Percentiles rank a stretch among this genome's conserved stretches.
Conservation (phyloP, 306 rosid species). For the Rubus idaeus region DNA sequence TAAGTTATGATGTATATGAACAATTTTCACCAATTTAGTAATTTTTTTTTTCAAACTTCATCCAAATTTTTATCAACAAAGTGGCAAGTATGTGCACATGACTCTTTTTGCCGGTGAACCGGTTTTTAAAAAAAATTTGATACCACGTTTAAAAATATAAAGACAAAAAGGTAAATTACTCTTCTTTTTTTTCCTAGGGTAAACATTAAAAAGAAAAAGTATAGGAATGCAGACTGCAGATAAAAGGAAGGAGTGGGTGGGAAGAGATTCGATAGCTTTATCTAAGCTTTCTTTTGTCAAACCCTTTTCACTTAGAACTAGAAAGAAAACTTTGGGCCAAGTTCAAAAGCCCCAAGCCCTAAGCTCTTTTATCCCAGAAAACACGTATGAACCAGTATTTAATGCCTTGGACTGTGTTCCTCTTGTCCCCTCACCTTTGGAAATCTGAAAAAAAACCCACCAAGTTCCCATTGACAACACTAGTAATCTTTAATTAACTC, state of each 20-base stretch:
- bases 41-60: neutral
- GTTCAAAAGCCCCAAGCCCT: conserved; percentile 38
- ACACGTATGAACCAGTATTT: conserved; percentile 42
- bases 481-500: neutral
- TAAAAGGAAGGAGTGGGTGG: conserved; percentile 28
- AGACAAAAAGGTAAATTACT: too few species aligned
- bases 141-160: too few species aligned
- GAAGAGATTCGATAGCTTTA: conserved; percentile 46
- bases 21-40: too few species aligned
- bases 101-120: too few species aligned
- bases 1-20: neutral
- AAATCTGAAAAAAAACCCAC: conserved; percentile 20
- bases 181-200: too few species aligned
- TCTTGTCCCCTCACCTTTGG: conserved; percentile 48
- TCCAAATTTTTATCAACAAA: neutral
- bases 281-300: conserved; percentile 15
- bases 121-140: too few species aligned
- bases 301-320: conserved; percentile 39
- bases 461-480: neutral
- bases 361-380: conserved; percentile 43
- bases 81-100: too few species aligned
- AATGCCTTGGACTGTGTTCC: conserved; percentile 38
- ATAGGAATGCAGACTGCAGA: neutral
- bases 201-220: neutral
- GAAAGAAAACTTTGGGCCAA: conserved; percentile 34